These are phyloP conservation scores for Steccherinum ochraceum DNA, from an alignment of 768 basidiomycete genomes.

Conservation along the genomic window DNA sequence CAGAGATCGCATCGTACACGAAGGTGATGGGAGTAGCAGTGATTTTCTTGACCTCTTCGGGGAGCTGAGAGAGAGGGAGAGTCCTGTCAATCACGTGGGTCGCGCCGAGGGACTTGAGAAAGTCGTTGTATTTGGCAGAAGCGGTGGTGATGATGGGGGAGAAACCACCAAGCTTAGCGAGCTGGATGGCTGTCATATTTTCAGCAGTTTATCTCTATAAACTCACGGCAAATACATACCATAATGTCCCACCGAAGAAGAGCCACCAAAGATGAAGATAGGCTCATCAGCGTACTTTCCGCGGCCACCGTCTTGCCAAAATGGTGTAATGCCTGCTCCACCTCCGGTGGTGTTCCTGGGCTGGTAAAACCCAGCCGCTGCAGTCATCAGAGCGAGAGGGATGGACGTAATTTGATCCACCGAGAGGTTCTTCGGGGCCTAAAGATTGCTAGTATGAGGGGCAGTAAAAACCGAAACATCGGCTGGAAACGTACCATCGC, in stretches of 20 bases:
- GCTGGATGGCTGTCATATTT: constrained; percentile 15
- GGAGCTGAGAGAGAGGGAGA: neutral
- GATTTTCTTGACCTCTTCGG: constrained; percentile 6
- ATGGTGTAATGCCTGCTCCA: constrained; percentile 23
- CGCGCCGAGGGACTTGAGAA: constrained; percentile 19
- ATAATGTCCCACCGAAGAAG: constrained; percentile 24
- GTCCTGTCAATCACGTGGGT: constrained; percentile 17
- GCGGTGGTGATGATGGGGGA: constrained; percentile 11
- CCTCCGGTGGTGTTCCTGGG: too few relatives aligned
- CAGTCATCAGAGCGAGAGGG: constrained; percentile 31
- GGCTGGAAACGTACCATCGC: constrained; percentile 1
- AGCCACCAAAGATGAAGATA: constrained; percentile 24
- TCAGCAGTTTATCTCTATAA: neutral
- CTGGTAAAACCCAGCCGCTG: constrained; percentile 8
- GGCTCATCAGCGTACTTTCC: constrained; percentile 27
- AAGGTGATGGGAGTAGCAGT: constrained; percentile 9
- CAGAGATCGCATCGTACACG: constrained; percentile 13
- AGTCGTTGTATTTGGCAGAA: constrained; percentile 9
- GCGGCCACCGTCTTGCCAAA: constrained; percentile 18
- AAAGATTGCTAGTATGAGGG: neutral
- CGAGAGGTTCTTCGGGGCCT: constrained; percentile 31
- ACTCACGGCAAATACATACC: constrained; percentile 11
- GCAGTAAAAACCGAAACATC: neutral
- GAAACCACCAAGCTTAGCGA: constrained; percentile 16
- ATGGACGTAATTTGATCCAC: constrained; percentile 36